Percentiles rank a stretch among this genome's conserved stretches.
phyloP scores from a whole-genome alignment of 2,329 filamentous ascomycete genomes.

The Curvularia sp. region DNA sequence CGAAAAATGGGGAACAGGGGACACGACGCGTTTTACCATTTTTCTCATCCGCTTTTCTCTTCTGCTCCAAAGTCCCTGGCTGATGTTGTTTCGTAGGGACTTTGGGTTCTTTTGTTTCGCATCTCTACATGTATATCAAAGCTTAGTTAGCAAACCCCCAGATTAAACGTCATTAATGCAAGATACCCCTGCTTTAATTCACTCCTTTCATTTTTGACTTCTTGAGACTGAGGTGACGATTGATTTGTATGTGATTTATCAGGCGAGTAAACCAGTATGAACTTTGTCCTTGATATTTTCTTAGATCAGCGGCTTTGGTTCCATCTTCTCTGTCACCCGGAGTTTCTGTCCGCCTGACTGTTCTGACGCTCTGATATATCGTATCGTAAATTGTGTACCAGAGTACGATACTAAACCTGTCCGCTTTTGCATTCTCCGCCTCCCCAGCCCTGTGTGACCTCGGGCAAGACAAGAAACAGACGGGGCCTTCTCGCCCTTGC shows the following conservation, averaged over 20 bases:
- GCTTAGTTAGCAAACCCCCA: background rate
- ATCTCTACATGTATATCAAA: background rate
- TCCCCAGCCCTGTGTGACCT: background rate
- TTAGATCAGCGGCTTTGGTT: background rate
- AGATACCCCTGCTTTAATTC: constrained; percentile 14
- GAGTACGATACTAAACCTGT: background rate
- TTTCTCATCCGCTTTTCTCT: background rate
- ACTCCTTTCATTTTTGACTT: background rate
- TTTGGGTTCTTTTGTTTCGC: background rate
- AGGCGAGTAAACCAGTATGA: background rate
- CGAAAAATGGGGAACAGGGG: background rate
- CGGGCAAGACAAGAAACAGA: background rate
- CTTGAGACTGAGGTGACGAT: background rate
- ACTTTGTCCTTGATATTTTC: background rate
- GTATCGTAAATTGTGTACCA: background rate
- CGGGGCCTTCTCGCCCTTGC: background rate
- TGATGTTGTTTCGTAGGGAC: no score
- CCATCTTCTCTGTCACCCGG: background rate
- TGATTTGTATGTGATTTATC: background rate
- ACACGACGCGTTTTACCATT: background rate
- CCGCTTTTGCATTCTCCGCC: background rate
- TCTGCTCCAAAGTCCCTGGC: no score
- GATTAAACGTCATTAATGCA: constrained; percentile 8
- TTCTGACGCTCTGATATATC: background rate
- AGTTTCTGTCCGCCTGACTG: background rate